phyloP scores from a whole-genome alignment of 805 yeast species.

The Saturnispora gosingensis region DNA sequence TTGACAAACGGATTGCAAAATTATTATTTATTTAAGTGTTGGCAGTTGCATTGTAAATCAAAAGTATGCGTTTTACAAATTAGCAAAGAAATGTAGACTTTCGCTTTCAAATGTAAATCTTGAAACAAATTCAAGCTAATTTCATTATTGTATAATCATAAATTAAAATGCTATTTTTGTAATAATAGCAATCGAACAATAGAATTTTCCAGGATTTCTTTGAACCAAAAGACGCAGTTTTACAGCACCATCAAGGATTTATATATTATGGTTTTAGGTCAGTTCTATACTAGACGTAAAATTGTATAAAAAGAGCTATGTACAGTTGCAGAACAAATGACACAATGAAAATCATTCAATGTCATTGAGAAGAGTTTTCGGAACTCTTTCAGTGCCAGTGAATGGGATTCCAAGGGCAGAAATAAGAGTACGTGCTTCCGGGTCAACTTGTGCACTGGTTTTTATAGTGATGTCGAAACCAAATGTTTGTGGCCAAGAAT shows the following conservation, averaged over 20 bases:
- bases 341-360: not conserved
- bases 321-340: not conserved
- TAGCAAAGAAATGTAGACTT: no score
- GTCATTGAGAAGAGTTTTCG: conserved; percentile 22
- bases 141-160: not conserved
- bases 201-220: no score
- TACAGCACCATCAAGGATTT: not conserved
- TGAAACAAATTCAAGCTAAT: no score
- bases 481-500: conserved; percentile 76
- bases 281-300: not conserved
- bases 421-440: conserved; percentile 76
- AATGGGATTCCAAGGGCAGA: conserved; percentile 82
- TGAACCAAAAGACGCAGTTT: not conserved
- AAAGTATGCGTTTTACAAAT: no score
- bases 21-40: no score
- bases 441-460: conserved; percentile 84
- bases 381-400: conserved; percentile 39
- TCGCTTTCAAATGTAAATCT: no score
- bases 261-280: not conserved
- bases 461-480: conserved; percentile 81
- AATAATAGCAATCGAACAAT: not conserved
- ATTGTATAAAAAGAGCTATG: conserved; percentile 1
- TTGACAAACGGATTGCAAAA: not conserved
- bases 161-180: not conserved
- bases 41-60: no score